A percentile compares a stretch with the other conserved stretches of the same genome.
Conservation (phyloP, 2,329 filamentous ascomycete species). For the Spiromastix sp. region DNA sequence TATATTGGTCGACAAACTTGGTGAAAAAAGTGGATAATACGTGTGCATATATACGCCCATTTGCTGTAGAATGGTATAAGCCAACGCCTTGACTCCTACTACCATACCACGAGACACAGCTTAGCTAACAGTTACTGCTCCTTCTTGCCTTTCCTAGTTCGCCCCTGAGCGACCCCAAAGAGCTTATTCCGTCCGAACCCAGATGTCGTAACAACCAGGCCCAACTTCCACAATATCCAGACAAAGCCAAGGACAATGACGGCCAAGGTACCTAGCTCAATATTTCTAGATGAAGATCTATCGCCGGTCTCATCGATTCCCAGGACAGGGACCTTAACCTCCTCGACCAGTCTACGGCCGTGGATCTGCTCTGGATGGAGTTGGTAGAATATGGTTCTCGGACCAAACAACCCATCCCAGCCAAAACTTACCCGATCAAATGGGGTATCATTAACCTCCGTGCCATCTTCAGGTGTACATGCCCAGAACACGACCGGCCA, state of each 20-base stretch:
- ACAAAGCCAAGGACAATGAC: conserved; percentile 54
- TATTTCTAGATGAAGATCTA: conserved; percentile 23
- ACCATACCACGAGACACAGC: not conserved
- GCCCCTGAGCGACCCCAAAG: too few relatives aligned
- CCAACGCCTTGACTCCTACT: too few relatives aligned
- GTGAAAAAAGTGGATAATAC: too few relatives aligned
- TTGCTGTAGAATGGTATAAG: too few relatives aligned
- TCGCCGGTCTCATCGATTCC: conserved; percentile 41
- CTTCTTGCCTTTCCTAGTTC: conserved; percentile 8
- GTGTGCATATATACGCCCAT: too few relatives aligned
- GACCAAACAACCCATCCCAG: conserved; percentile 70
- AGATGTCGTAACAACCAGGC: conserved; percentile 18
- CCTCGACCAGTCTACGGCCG: conserved; percentile 38
- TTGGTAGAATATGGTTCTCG: conserved; percentile 76
- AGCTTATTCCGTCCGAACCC: conserved; percentile 10
- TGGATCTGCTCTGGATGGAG: conserved; percentile 39
- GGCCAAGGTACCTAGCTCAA: conserved; percentile 46
- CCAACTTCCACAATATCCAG: conserved; percentile 58
- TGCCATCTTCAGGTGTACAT: conserved; percentile 46
- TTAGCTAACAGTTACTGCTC: conserved; percentile 2
- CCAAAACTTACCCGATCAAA: conserved; percentile 81
- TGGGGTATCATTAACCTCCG: conserved; percentile 62
- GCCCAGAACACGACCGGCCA: conserved; percentile 88
- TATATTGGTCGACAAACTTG: too few relatives aligned
- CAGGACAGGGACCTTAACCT: conserved; percentile 56